A percentile compares a stretch with the other conserved stretches of the same genome.
Conservation (phyloP, 192 early-diverging fungal genomes). For the Kickxella alabastrina region DNA sequence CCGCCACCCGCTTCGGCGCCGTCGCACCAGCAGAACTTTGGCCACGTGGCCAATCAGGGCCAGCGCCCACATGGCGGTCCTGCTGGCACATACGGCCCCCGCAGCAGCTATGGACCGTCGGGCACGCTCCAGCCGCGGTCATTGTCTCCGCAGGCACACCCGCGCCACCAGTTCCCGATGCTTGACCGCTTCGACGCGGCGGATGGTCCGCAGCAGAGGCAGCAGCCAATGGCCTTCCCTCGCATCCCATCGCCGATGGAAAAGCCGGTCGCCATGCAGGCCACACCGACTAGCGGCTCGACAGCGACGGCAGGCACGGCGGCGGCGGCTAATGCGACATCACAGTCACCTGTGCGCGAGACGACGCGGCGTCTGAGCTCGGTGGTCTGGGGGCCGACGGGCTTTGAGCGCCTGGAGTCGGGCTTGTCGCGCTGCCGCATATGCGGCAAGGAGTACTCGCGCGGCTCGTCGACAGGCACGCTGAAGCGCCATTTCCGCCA, state of each 20-base stretch:
- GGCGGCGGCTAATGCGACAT: constrained; percentile 4
- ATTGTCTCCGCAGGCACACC: constrained; percentile 29
- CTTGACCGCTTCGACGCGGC: constrained; percentile 22
- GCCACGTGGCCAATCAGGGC: constrained; percentile 2
- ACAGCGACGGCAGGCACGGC: not conserved
- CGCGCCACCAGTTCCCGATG: constrained; percentile 26
- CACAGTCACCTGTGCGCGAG: constrained; percentile 51
- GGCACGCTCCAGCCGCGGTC: constrained; percentile 24
- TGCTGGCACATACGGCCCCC: constrained; percentile 12
- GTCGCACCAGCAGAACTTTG: constrained; percentile 37
- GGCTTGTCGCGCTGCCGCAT: constrained; percentile 51
- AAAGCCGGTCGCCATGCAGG: not conserved
- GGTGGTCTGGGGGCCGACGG: constrained; percentile 49
- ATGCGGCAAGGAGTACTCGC: constrained; percentile 51
- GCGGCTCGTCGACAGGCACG: constrained; percentile 51
- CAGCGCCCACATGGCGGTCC: constrained; percentile 2
- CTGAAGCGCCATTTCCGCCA: constrained; percentile 51
- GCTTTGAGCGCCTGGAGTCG: constrained; percentile 50
- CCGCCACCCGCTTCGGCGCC: constrained; percentile 31
- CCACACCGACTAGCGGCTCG: not conserved
- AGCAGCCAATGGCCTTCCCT: constrained; percentile 46
- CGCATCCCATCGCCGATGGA: constrained; percentile 45
- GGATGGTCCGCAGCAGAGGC: constrained; percentile 25
- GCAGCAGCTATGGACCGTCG: constrained; percentile 6
- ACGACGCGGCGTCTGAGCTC: constrained; percentile 51